Evolutionary conservation across 208 protist genomes (phyloP), one percentile per base, ranked within the genome.

Genomic region (Acanthamoeba sp.): DNA sequence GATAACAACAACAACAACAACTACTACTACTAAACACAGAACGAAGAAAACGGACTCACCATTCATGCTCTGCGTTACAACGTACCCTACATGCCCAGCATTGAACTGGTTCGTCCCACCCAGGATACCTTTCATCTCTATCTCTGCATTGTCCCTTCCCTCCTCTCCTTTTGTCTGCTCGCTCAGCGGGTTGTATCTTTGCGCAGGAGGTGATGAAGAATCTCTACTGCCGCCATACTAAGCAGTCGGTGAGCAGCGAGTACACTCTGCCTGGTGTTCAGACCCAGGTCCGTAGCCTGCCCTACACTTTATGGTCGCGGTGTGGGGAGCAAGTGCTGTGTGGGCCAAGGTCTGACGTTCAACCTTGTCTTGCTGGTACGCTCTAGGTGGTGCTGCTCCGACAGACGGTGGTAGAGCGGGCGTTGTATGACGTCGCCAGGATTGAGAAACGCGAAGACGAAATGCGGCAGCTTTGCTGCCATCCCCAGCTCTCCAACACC

Each of bases 191-290:
- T 80, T 40, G 7, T 36, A 7, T 27, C 36, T 27, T 27, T 14
- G 16, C 45, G n/a, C 85, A 91, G 85, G 85, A 71, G 55, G 85
- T 73, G 27, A 38, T 91, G 57, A 91, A 73, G 59, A 91, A 91
- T 24, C 85, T 91, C 7, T 91, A 91, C 32, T 91, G 85, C 40
- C 52, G 85, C 18, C 85, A 91, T 32, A 91, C 85, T 4, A 91
- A 91, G 59, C 57, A 64, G 40, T 64, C 57, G 57, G 59, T 91
- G 27, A 73, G 85, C 52, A 91, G 57, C 85, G 85, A 91, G 85
- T 91, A 91, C 52, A 91, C 57, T 4, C 85, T 91, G 7, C 85
- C 85, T 7, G 85, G 85, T 34, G 52, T 91, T 34, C 45, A 62
- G 34, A 73, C 3, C 20, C 52, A 91, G 52, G 85, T 91, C n/a